phyloP scores from a whole-genome alignment of 257 asterid species.

The Solanum neorickii region DNA sequence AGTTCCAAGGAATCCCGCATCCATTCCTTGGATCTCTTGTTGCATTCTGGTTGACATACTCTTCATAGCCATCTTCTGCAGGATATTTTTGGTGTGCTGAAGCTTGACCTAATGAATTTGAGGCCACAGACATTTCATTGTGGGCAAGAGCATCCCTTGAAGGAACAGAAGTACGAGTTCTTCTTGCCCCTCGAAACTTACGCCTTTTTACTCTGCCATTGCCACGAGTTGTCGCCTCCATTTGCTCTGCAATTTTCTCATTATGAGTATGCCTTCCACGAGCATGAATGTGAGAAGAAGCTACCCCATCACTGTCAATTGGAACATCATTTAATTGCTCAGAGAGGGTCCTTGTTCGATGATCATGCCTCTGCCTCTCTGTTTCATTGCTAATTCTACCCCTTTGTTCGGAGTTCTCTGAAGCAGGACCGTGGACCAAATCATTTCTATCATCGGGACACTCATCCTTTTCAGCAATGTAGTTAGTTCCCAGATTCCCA shows the following conservation, averaged over 20 bases:
- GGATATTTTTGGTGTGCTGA: conserved; percentile 25
- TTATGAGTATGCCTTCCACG: conserved; percentile 20
- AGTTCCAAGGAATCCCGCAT: conserved; percentile 91
- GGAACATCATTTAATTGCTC: conserved; percentile 44
- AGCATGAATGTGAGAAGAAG: conserved; percentile 32
- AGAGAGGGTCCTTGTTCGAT: conserved; percentile 36
- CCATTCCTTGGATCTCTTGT: conserved; percentile 51
- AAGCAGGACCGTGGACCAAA: conserved; percentile 13
- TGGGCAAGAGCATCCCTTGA: conserved; percentile 38
- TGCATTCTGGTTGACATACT: conserved; percentile 26
- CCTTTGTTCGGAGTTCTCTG: conserved; percentile 33
- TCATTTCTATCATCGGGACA: conserved; percentile 12
- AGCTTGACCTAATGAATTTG: conserved; percentile 58
- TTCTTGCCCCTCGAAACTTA: conserved; percentile 67
- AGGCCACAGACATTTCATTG: conserved; percentile 82
- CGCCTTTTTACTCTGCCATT: conserved; percentile 55
- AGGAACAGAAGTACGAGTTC: conserved; percentile 37
- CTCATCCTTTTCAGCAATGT: conserved; percentile 17
- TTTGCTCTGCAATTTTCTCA: conserved; percentile 25
- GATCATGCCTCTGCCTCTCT: conserved; percentile 23
- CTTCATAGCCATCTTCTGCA: conserved; percentile 29
- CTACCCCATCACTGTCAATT: conserved; percentile 53
- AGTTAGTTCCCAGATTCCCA: conserved; percentile 23
- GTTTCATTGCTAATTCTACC: conserved; percentile 19
- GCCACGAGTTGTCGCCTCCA: conserved; percentile 18